Evolutionary conservation across 108 stramenopile species (phyloP), one percentile per base, ranked within the genome.

Genomic region (Cyclotella choctawhatcheeana): DNA sequence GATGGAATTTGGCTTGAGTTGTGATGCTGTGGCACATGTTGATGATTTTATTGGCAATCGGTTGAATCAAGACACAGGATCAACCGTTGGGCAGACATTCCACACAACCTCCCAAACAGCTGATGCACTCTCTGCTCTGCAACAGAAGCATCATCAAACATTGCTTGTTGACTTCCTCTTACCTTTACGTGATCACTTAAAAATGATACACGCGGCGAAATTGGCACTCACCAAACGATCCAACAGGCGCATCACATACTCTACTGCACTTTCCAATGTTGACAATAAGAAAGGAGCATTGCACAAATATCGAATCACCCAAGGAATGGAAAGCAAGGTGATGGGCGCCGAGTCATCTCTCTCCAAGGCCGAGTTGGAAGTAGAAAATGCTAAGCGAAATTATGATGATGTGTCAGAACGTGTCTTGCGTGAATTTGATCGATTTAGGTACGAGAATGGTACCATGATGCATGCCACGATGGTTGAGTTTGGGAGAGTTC

Each of bases 161-260:
- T 93, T 96, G 69, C 64, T 66, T 52, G 54, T 51, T 27, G 43
- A 70, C 31, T 93, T 97, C 50, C 90, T 85, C 33, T 83, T 84
- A 25, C 84, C 88, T 27, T 65, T 97, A 31, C 62, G 87, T 20
- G 89, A 96, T 74, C 83, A 96, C 59, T 79, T 84, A 6, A 80
- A 86, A 17, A 67, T 86, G 64, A 79, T 96, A 7, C 69, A 69
- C 18, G 81, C 91, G 7, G 89, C 92, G 40, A 94, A 95, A 67
- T 63, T 73, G n/a, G 94, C 96, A 10, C 72, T 97, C 6, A 33
- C 79, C 47, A 74, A 88, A 77, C 89, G 96, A 40, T 78, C 80
- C 48, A 81, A 92, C 18, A 74, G 84, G 29, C 81, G 78, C 33
- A 53, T 88, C 5, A 78, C 79, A 7, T 92, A 89, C 77, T 87